phyloP scores from a whole-genome alignment of 164 flowering plant species.

The Umbellularia californica region DNA sequence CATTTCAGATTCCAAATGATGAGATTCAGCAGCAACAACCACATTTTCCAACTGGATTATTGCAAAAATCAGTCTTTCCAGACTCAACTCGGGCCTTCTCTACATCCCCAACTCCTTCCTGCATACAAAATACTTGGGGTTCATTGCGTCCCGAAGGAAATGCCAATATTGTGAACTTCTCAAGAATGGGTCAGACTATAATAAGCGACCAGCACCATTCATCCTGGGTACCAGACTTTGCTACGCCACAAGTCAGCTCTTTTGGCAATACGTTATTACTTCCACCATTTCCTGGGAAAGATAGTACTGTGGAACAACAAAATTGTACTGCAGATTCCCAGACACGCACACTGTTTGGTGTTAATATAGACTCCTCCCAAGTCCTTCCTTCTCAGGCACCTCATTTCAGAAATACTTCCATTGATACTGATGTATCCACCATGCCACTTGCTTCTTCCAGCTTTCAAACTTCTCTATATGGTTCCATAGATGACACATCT shows the following conservation, averaged over 20 bases:
- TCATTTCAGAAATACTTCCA: conserved; percentile 36
- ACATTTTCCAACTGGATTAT: conserved; percentile 34
- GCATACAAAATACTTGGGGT: conserved; percentile 43
- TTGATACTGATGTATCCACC: conserved; percentile 42
- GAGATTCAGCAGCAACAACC: conserved; percentile 50
- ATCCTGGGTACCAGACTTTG: conserved; percentile 45
- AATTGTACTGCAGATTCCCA: conserved; percentile 49
- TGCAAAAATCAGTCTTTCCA: conserved; percentile 42
- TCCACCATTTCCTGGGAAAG: conserved; percentile 18
- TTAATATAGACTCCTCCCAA: conserved; percentile 51
- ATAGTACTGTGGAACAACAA: conserved; percentile 36
- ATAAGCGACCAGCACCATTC: conserved; percentile 40
- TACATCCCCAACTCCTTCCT: conserved; percentile 33
- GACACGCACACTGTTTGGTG: conserved; percentile 55
- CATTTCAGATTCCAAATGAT: conserved; percentile 41
- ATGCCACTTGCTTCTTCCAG: conserved; percentile 52
- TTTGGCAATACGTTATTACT: conserved; percentile 10
- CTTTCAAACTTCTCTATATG: conserved; percentile 54
- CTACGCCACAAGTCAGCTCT: conserved; percentile 30
- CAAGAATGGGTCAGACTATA: conserved; percentile 41
- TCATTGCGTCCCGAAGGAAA: conserved; percentile 20
- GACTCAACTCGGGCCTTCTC: conserved; percentile 40
- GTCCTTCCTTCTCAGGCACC: conserved; percentile 51
- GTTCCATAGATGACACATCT: conserved; percentile 54
- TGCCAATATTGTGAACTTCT: conserved; percentile 20